These are phyloP conservation scores for Flaveria trinervia DNA, from an alignment of 129 eudicot genomes.

Conservation along the genomic window DNA sequence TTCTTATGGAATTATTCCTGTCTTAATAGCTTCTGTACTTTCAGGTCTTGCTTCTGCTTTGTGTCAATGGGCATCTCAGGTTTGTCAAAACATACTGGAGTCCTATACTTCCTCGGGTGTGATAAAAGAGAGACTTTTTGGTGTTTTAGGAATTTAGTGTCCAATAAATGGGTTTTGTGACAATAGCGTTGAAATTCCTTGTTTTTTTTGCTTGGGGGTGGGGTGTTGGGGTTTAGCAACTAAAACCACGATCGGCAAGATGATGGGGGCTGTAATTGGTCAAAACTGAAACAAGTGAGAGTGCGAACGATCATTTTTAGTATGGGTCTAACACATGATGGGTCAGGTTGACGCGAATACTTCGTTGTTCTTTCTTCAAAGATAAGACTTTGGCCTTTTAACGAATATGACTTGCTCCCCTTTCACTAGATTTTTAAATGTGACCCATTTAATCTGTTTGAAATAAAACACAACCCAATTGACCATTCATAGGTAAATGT, in stretches of 20 bases:
- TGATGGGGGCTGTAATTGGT: background rate
- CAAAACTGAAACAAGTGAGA: background rate
- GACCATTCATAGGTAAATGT: background rate
- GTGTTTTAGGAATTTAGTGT: background rate
- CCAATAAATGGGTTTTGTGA: background rate
- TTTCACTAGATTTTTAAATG: background rate
- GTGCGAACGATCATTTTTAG: background rate
- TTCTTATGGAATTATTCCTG: constrained; percentile 84
- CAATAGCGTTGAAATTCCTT: background rate
- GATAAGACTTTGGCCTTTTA: background rate
- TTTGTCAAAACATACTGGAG: constrained; percentile 29
- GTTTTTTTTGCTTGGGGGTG: too few species aligned
- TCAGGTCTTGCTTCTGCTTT: constrained; percentile 97
- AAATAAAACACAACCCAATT: constrained; percentile 3
- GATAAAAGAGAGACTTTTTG: background rate
- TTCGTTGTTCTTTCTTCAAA: background rate
- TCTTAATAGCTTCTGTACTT: constrained; percentile 86
- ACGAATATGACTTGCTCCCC: background rate
- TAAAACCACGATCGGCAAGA: background rate
- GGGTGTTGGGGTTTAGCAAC: background rate
- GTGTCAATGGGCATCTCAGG: constrained; percentile 99
- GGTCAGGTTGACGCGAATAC: background rate
- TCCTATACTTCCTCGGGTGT: constrained; percentile 12
- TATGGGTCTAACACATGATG: background rate
- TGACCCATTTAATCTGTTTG: background rate